phyloP scores from a whole-genome alignment of 352 stramenopile genomes.

The Thalassiosira oceanica region DNA sequence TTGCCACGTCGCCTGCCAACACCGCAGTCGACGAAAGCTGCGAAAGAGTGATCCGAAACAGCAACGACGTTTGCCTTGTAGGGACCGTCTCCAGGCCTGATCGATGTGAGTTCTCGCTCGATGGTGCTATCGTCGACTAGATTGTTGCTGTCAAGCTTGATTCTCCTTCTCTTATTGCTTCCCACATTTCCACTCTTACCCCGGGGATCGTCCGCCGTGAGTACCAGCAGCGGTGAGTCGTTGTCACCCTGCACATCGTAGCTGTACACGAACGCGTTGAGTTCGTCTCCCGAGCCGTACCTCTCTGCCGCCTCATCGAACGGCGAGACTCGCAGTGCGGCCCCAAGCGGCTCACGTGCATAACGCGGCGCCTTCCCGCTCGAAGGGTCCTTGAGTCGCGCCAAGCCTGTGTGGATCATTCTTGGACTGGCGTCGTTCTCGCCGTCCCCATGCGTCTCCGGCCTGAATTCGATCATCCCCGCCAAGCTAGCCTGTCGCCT shows the following conservation, averaged over 20 bases:
- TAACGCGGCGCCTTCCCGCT: constrained; percentile 8
- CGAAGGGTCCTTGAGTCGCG: constrained; percentile 6
- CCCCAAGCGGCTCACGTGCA: constrained; percentile 52
- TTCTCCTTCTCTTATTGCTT: constrained; percentile 18
- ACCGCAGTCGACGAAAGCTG: constrained; percentile 65
- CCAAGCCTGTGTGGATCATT: constrained; percentile 47
- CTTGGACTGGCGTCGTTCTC: constrained; percentile 9
- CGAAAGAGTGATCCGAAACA: constrained; percentile 44
- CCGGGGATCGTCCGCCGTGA: constrained; percentile 58
- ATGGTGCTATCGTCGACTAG: constrained; percentile 17
- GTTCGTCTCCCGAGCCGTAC: constrained; percentile 60
- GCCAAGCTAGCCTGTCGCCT: constrained; percentile 37
- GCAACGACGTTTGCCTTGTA: constrained; percentile 64
- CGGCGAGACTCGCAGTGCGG: constrained; percentile 62
- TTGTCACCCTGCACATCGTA: constrained; percentile 65
- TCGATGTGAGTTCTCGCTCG: constrained; percentile 43
- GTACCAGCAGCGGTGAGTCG: constrained; percentile 60
- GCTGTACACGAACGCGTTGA: constrained; percentile 63
- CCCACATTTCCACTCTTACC: constrained; percentile 24
- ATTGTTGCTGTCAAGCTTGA: constrained; percentile 1
- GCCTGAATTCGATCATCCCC: constrained; percentile 68
- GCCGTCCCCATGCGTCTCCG: not conserved
- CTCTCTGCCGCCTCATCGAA: constrained; percentile 54
- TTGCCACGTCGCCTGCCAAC: constrained; percentile 49
- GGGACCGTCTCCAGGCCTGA: constrained; percentile 68